Conservation (phyloP, 108 stramenopile species). For the Fragilaria radians region DNA sequence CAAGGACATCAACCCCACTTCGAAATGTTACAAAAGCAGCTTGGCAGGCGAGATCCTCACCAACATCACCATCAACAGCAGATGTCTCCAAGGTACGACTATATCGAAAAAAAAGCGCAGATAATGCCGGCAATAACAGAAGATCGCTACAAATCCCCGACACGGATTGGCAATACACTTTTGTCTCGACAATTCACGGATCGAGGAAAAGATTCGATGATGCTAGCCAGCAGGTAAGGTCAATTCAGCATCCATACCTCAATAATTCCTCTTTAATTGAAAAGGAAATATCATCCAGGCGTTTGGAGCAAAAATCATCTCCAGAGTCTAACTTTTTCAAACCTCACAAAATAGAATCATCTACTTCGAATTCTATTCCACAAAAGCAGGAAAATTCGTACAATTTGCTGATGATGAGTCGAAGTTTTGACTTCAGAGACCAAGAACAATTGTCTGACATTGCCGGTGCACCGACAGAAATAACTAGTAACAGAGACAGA, state of each 20-base stretch:
- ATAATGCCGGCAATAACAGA: not conserved
- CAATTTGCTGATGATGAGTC: not conserved
- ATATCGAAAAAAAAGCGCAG: not conserved
- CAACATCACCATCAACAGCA: slow-evolving; percentile 1
- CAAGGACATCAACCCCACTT: not conserved
- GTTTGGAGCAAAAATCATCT: not conserved
- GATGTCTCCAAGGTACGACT: not conserved
- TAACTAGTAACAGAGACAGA: not conserved
- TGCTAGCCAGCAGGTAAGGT: not conserved
- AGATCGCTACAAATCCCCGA: not conserved
- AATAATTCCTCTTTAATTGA: not conserved
- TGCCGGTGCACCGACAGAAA: not conserved
- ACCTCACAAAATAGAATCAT: not conserved
- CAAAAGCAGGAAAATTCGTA: too few relatives aligned
- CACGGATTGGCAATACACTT: not conserved
- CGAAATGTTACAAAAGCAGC: not conserved
- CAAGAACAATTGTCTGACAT: not conserved
- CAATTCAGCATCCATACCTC: not conserved
- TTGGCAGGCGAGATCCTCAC: not conserved
- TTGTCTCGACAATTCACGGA: not conserved
- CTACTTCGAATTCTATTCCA: not conserved
- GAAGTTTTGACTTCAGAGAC: not conserved
- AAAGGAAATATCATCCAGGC: not conserved
- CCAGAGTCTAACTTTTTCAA: not conserved
- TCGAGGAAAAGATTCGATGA: not conserved